These are phyloP conservation scores for Monosporozyma unispora DNA, from an alignment of 805 yeast species.

Conservation along the genomic window DNA sequence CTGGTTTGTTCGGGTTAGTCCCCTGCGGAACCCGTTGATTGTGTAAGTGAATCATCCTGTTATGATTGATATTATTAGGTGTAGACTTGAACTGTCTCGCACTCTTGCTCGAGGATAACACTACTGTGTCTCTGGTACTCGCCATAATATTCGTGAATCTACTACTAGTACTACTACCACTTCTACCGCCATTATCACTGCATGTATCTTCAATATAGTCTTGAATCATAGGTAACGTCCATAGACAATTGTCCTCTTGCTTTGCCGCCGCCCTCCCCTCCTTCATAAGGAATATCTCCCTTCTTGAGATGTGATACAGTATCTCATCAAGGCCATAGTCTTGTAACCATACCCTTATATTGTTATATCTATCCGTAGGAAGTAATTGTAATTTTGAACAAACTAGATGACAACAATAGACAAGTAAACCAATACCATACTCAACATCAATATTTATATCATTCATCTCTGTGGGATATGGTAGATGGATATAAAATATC, in stretches of 20 bases:
- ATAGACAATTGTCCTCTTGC: neutral
- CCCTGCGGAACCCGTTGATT: neutral
- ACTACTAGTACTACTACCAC: neutral
- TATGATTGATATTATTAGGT: no score
- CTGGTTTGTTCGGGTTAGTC: neutral
- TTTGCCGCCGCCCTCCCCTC: neutral
- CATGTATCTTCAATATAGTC: neutral
- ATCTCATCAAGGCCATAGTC: neutral
- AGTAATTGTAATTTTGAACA: neutral
- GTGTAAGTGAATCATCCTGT: neutral
- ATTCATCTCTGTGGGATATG: neutral
- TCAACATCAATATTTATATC: neutral
- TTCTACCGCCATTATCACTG: neutral
- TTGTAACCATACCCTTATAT: neutral
- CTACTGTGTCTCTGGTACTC: neutral
- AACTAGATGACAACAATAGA: neutral
- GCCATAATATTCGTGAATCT: neutral
- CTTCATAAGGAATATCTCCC: neutral
- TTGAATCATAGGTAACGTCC: neutral
- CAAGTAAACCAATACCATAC: neutral
- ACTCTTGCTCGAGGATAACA: neutral
- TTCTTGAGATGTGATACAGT: neutral
- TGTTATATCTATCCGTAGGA: neutral
- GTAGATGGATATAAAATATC: neutral
- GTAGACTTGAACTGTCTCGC: no score